phyloP scores from a whole-genome alignment of 169 alveolate genomes.

The Plasmodium cynomolgi region DNA sequence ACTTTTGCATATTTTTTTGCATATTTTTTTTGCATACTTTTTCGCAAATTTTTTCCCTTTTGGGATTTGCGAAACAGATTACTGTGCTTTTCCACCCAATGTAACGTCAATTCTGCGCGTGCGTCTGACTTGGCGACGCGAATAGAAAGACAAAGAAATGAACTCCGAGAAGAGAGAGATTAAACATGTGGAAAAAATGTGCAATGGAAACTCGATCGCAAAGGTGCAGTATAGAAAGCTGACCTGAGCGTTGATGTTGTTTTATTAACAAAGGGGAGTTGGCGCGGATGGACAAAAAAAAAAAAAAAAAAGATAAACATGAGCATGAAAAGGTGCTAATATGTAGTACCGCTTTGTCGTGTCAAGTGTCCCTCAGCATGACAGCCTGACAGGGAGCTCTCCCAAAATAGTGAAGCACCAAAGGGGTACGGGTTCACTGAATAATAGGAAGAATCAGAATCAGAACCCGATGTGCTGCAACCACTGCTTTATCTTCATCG shows the following conservation, averaged over 20 bases:
- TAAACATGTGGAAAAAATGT: neutral
- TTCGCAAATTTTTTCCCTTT: neutral
- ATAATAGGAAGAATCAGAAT: neutral
- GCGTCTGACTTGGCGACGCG: neutral
- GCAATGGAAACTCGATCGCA: neutral
- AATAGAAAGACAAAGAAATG: neutral
- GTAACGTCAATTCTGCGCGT: neutral
- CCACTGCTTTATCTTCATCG: conserved; percentile 84
- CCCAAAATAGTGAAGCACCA: neutral
- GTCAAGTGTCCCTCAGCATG: neutral
- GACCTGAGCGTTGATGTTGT: neutral
- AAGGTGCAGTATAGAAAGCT: neutral
- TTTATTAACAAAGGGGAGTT: neutral
- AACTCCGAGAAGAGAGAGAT: neutral
- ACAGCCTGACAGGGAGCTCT: neutral
- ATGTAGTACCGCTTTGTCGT: neutral
- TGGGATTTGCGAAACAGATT: neutral
- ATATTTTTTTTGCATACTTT: no score
- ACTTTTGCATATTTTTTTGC: neutral
- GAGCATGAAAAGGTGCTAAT: neutral
- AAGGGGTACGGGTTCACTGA: neutral
- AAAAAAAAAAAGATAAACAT: no score
- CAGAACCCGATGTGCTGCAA: conserved; percentile 82
- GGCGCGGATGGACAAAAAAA: neutral
- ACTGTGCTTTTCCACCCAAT: neutral